Conservation (phyloP, 805 yeast genomes). For the Kodamaea leandrae region DNA sequence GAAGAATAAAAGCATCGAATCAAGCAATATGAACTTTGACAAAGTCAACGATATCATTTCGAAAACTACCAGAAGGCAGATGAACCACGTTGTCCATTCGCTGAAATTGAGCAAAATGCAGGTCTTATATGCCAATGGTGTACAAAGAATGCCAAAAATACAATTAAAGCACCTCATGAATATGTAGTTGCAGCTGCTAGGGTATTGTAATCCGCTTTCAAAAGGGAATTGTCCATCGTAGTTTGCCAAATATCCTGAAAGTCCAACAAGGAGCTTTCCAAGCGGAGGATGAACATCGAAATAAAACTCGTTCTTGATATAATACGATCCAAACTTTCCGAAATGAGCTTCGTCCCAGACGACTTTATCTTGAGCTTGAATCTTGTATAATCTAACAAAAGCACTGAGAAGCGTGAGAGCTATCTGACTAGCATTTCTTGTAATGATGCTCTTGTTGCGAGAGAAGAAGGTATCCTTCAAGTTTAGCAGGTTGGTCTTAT, state of each 20-base stretch:
- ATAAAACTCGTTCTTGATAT: slow-evolving; percentile 74
- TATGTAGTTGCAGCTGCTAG: slow-evolving; percentile 57
- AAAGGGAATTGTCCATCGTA: slow-evolving; percentile 76
- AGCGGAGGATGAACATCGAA: slow-evolving; percentile 88
- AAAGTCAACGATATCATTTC: slow-evolving; percentile 70
- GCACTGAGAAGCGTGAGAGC: slow-evolving; percentile 15
- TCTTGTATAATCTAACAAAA: slow-evolving; percentile 54
- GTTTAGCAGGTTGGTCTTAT: slow-evolving; percentile 12
- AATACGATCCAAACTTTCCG: slow-evolving; percentile 82
- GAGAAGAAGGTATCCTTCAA: slow-evolving; percentile 9
- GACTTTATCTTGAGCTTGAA: slow-evolving; percentile 56
- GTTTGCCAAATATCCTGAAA: slow-evolving; percentile 80
- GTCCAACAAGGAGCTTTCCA: slow-evolving; percentile 77
- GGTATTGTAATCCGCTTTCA: slow-evolving; percentile 62
- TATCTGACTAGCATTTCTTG: slow-evolving; percentile 9
- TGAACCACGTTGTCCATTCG: slow-evolving; percentile 49
- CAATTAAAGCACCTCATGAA: slow-evolving; percentile 75
- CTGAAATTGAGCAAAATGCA: slow-evolving; percentile 30
- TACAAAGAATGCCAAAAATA: slow-evolving; percentile 60
- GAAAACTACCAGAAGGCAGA: slow-evolving; percentile 60
- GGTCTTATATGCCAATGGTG: slow-evolving; percentile 62
- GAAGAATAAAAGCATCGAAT: slow-evolving; percentile 73
- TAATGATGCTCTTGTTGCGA: neutral
- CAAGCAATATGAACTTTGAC: slow-evolving; percentile 72
- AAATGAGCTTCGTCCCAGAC: slow-evolving; percentile 93